Percentiles rank a stretch among this genome's conserved stretches.
Evolutionary conservation across 83 land plant species (phyloP).

Genomic region (Picea engelmannii): DNA sequence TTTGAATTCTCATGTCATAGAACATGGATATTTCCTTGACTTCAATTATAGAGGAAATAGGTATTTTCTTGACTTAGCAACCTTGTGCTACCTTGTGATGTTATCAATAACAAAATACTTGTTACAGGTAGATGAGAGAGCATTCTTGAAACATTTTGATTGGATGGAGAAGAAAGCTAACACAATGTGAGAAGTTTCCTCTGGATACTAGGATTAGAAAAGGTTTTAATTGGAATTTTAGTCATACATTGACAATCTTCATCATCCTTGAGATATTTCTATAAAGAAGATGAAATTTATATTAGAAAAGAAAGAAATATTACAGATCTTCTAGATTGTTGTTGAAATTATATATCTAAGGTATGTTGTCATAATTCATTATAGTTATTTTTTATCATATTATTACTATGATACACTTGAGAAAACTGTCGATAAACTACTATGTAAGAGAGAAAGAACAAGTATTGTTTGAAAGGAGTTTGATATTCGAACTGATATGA

Average conservation of each 20-base stretch:
- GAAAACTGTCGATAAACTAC: slow-evolving; percentile 78
- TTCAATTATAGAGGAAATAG: too few species aligned
- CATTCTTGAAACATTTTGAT: slow-evolving; percentile 94
- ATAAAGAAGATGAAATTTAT: slow-evolving; percentile 85
- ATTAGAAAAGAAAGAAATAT: slow-evolving; percentile 73
- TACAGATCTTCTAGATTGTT: background rate
- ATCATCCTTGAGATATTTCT: slow-evolving; percentile 61
- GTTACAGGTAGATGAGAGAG: slow-evolving; percentile 92
- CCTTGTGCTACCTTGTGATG: too few species aligned
- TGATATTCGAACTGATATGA: slow-evolving; percentile 60
- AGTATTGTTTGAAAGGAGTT: slow-evolving; percentile 69
- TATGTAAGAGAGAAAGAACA: slow-evolving; percentile 78
- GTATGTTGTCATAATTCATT: background rate
- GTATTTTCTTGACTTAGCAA: too few species aligned
- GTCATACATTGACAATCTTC: slow-evolving; percentile 57
- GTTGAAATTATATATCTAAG: background rate
- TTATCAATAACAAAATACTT: too few species aligned
- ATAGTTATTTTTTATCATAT: background rate
- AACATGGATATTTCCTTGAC: too few species aligned
- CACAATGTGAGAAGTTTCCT: slow-evolving; percentile 92
- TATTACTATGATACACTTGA: slow-evolving; percentile 62
- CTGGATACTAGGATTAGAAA: slow-evolving; percentile 83
- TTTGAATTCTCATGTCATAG: too few species aligned
- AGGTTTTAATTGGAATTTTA: slow-evolving; percentile 76
- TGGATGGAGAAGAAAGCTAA: slow-evolving; percentile 99